Evolutionary conservation across 148 eudicot genomes (phyloP).

Genomic region (Pharnaceum exiguum): DNA sequence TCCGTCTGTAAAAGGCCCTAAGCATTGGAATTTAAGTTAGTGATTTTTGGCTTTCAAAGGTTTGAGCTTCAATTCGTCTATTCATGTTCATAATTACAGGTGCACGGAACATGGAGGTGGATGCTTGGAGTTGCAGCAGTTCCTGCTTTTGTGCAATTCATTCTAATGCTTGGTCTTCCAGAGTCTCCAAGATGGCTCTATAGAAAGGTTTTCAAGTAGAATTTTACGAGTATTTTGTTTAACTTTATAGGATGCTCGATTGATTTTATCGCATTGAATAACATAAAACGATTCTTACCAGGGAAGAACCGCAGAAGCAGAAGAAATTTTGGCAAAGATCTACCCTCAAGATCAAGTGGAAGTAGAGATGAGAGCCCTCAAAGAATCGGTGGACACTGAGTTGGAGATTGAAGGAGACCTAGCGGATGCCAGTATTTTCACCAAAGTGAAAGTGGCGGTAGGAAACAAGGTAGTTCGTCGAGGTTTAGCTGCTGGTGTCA

Average conservation of each 20-base stretch:
- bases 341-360: constrained; percentile 60
- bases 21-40: not conserved
- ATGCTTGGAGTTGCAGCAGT: constrained; percentile 78
- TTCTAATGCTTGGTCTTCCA: constrained; percentile 59
- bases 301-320: constrained; percentile 52
- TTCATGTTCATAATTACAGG: not conserved
- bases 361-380: constrained; percentile 55
- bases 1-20: not conserved
- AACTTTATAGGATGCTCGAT: not conserved
- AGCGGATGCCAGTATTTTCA: constrained; percentile 24
- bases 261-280: not conserved
- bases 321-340: constrained; percentile 57
- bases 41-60: too few relatives aligned
- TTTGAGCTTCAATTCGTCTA: not conserved
- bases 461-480: constrained; percentile 57
- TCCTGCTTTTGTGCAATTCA: constrained; percentile 56
- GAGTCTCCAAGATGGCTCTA: constrained; percentile 86
- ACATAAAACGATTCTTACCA: constrained; percentile 15
- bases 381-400: constrained; percentile 50
- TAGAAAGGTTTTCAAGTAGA: constrained; percentile 29
- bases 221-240: not conserved
- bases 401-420: constrained; percentile 36
- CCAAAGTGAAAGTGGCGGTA: constrained; percentile 46
- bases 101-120: constrained; percentile 69
- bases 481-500: constrained; percentile 71